Base-by-base conservation (phyloP, 2,329 filamentous ascomycete genomes). In the Penicillium thymicola region DNA sequence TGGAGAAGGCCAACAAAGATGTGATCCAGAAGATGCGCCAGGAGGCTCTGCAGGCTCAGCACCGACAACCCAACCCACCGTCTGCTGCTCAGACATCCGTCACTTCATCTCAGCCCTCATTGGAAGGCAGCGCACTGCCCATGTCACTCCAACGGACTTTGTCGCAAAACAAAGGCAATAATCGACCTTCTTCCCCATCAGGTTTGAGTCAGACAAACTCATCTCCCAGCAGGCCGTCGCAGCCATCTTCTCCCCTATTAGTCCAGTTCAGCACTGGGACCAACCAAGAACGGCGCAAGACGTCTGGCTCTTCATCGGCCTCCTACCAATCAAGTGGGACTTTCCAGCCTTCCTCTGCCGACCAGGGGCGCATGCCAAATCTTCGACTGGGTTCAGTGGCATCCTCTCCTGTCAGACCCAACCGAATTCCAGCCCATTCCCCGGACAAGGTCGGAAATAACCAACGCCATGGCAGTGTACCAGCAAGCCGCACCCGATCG, bases 1-100 rank as follows among this genome's bases (percentile, higher is more conserved):
- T 99, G 18, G 94, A 97, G 68, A 97, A 97, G 74, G 94, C 94
- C 53, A 99, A 99, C 76, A 99, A 99, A 72, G 94, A 99, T 67
- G 92, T 97, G 30, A 96, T 99, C 32, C 92, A 97, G 67, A 97
- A 97, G 72, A 80, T 99, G 55, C 87, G 92, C 11, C 91, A 92
- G 23, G 92, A 97, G 73, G 92, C 94, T 3, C 82, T 97, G 77
- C 92, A 88, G 66, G 81, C 82, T 36, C 84, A 86, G 65, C 80
- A 81, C 59, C 84, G 85, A 62, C 72, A 76, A 54, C 63, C 73
- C 13, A 63, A 65, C 10, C 51, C 63, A 4, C 71, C 73, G 7
- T 63, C 67, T 13, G 55, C 61, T 18, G 34, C 58, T 14, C 68
- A 69, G 41, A 59, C 64, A 34, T 46, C 60, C 3, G 27, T 54